Evolutionary conservation across 305 asterid species (phyloP).

Genomic region (Solanum chacoense): DNA sequence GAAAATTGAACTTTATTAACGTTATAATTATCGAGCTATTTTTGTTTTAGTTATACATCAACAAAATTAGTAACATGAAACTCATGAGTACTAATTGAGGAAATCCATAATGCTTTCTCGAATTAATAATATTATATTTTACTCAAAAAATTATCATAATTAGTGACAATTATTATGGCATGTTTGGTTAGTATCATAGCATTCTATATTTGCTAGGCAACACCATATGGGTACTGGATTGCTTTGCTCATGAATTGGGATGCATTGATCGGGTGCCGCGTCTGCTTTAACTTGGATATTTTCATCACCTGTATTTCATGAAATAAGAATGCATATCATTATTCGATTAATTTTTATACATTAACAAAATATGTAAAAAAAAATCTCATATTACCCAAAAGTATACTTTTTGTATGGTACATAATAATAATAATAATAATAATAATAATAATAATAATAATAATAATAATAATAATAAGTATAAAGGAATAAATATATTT

Average conservation of each 20-base stretch:
- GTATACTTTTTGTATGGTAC: not conserved
- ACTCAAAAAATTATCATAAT: not conserved
- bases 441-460: not conserved
- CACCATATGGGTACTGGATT: not conserved
- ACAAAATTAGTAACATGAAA: not conserved
- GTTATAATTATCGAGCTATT: not conserved
- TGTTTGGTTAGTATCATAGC: not conserved
- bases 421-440: not conserved
- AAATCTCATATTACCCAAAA: not conserved
- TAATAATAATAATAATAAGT: not conserved
- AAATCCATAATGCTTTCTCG: not conserved
- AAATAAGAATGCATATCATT: not conserved
- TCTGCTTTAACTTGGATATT: not conserved
- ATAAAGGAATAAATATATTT: not conserved
- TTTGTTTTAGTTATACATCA: not conserved
- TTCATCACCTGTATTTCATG: not conserved
- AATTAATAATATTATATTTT: not conserved
- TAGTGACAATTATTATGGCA: not conserved
- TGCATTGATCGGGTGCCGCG: not conserved
- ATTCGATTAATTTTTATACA: not conserved
- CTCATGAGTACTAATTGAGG: not conserved
- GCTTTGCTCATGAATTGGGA: not conserved
- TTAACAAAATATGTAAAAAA: not conserved
- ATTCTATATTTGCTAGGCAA: not conserved
- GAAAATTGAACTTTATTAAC: not conserved